These are phyloP conservation scores for Hura crepitans DNA, from an alignment of 441 rosid species.

Conservation along the genomic window DNA sequence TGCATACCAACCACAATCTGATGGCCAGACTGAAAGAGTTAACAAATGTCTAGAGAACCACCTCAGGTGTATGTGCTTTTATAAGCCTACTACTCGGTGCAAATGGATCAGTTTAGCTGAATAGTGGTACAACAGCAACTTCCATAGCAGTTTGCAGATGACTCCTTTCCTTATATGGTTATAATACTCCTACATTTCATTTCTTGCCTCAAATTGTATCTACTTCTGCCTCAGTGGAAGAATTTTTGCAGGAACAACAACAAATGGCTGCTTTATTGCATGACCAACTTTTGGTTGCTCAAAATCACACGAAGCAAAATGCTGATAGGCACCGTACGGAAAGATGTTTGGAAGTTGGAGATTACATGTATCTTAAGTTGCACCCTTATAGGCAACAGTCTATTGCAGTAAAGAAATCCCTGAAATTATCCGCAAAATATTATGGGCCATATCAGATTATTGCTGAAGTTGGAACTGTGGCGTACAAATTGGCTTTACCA, in stretches of 20 bases:
- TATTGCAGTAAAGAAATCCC: too few relatives aligned
- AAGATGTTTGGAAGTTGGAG: neutral
- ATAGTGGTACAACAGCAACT: neutral
- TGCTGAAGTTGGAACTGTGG: too few relatives aligned
- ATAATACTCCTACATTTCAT: neutral
- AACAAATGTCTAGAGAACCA: neutral
- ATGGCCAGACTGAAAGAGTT: neutral
- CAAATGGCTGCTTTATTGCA: too few relatives aligned
- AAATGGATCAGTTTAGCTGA: neutral
- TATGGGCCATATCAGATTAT: too few relatives aligned
- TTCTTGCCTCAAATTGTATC: too few relatives aligned
- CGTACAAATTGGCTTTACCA: too few relatives aligned
- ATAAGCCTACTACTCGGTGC: neutral
- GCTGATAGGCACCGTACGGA: neutral
- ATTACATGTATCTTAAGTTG: neutral
- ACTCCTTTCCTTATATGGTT: neutral
- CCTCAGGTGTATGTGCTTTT: neutral
- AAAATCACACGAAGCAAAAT: neutral
- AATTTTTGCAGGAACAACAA: too few relatives aligned
- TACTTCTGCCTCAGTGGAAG: too few relatives aligned
- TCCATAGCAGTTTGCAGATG: neutral
- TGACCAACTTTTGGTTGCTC: neutral
- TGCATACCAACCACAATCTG: too few relatives aligned
- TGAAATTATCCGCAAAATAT: too few relatives aligned
- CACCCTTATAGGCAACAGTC: neutral